Conservation (phyloP, 805 yeast species). For the Pichia heedii region DNA sequence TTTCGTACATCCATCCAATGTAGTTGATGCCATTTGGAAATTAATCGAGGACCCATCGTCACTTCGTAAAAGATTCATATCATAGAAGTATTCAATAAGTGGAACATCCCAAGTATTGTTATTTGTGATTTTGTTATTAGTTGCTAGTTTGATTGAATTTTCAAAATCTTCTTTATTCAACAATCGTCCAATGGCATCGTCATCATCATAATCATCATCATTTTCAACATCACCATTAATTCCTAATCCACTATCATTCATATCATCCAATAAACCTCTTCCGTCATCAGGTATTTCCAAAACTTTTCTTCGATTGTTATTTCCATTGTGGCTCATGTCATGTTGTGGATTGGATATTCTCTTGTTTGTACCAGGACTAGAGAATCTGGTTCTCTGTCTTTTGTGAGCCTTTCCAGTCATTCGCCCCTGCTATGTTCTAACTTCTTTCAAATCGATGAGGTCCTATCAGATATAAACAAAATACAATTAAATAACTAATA, state of each 20-base stretch:
- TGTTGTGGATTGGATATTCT: background rate
- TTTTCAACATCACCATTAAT: background rate
- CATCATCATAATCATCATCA: constrained; percentile 1
- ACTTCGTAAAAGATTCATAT: constrained; percentile 35
- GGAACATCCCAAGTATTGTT: constrained; percentile 43
- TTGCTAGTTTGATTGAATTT: constrained; percentile 18
- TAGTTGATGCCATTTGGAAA: constrained; percentile 37
- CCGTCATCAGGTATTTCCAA: background rate
- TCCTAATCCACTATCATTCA: background rate
- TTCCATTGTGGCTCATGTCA: background rate
- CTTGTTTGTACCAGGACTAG: background rate
- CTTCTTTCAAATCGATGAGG: too few species aligned
- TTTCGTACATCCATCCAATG: constrained; percentile 47
- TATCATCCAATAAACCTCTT: background rate
- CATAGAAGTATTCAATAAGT: constrained; percentile 44
- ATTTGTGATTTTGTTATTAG: constrained; percentile 36
- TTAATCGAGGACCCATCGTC: constrained; percentile 37
- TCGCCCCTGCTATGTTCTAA: too few species aligned
- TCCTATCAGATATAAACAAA: too few species aligned
- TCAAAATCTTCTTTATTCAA: constrained; percentile 15
- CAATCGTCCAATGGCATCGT: background rate
- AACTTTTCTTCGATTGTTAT: background rate
- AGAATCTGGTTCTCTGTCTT: background rate
- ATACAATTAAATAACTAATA: too few species aligned
- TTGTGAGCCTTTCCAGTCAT: background rate